Percentiles rank a stretch among this genome's conserved stretches.
These are phyloP conservation scores for Daucus carota DNA, from an alignment of 129 eudicot species.

Conservation along the genomic window DNA sequence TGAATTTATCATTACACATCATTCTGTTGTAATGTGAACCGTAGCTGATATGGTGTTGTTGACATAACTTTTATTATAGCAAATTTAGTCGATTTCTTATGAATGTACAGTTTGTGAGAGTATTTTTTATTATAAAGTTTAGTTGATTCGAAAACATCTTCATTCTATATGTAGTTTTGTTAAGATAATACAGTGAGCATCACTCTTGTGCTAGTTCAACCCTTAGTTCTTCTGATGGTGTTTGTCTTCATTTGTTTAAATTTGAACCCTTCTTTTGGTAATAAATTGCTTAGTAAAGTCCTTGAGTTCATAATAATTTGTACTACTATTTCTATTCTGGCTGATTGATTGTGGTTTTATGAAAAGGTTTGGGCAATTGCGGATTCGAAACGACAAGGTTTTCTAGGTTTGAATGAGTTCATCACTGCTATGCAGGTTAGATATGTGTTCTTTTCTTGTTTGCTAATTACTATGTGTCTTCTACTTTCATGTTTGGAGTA, in stretches of 20 bases:
- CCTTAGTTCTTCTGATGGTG: background rate
- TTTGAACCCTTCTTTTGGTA: background rate
- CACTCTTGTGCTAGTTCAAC: background rate
- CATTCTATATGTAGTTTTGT: background rate
- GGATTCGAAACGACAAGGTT: constrained; percentile 85
- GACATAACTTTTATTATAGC: background rate
- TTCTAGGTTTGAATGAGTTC: constrained; percentile 68
- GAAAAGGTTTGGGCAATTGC: constrained; percentile 90
- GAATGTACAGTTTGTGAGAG: background rate
- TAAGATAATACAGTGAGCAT: background rate
- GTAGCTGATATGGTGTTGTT: background rate
- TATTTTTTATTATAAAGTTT: background rate
- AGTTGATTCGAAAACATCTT: background rate
- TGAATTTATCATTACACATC: background rate
- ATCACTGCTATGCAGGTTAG: constrained; percentile 85
- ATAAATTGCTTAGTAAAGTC: background rate
- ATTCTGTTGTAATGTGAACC: background rate
- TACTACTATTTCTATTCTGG: background rate
- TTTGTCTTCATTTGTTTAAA: background rate
- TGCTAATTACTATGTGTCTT: background rate
- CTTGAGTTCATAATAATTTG: background rate
- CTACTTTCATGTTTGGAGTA: background rate
- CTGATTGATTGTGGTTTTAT: constrained; percentile 2
- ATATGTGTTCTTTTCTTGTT: background rate
- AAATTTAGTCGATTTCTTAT: background rate